Conservation (phyloP, 2,329 filamentous ascomycete genomes). For the Anisogramma anomala region DNA sequence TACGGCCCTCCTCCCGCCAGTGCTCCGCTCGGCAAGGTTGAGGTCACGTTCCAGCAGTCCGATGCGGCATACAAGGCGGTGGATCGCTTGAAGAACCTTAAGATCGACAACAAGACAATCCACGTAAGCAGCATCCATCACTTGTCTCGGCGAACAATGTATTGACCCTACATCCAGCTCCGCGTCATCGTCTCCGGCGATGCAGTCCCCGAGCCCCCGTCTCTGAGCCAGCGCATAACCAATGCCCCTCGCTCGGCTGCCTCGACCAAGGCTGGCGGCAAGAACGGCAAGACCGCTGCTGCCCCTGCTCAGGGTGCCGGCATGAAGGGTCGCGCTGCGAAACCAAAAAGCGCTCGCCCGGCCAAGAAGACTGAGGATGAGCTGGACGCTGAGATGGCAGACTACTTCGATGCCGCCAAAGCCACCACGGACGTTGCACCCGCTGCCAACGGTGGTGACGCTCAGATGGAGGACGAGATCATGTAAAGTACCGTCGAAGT, state of each 20-base stretch:
- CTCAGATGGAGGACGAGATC: slow-evolving; percentile 57
- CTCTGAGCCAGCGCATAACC: slow-evolving; percentile 72
- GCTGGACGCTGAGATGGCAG: slow-evolving; percentile 93
- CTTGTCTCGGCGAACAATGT: neutral
- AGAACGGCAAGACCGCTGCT: slow-evolving; percentile 32
- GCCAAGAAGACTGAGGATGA: slow-evolving; percentile 87
- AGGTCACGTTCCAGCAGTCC: slow-evolving; percentile 70
- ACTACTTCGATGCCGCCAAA: slow-evolving; percentile 62
- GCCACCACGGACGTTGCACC: slow-evolving; percentile 34
- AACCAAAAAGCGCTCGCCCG: slow-evolving; percentile 48
- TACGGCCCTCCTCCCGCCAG: slow-evolving; percentile 89
- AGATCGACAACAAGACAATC: slow-evolving; percentile 82
- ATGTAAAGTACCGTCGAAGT: slow-evolving; percentile 23
- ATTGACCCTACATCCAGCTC: slow-evolving; percentile 45
- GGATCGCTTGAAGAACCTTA: slow-evolving; percentile 71
- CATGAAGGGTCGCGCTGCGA: slow-evolving; percentile 38
- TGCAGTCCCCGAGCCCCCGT: slow-evolving; percentile 53
- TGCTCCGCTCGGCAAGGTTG: slow-evolving; percentile 65
- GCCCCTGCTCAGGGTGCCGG: slow-evolving; percentile 31
- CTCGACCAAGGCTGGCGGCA: slow-evolving; percentile 52
- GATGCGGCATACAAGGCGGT: slow-evolving; percentile 79
- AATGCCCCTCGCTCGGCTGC: slow-evolving; percentile 72
- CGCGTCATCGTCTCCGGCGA: slow-evolving; percentile 76
- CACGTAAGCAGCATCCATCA: slow-evolving; percentile 48
- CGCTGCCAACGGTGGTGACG: slow-evolving; percentile 37